These are phyloP conservation scores for Corrigiola litoralis DNA, from an alignment of 179 eudicot genomes.

Conservation along the genomic window DNA sequence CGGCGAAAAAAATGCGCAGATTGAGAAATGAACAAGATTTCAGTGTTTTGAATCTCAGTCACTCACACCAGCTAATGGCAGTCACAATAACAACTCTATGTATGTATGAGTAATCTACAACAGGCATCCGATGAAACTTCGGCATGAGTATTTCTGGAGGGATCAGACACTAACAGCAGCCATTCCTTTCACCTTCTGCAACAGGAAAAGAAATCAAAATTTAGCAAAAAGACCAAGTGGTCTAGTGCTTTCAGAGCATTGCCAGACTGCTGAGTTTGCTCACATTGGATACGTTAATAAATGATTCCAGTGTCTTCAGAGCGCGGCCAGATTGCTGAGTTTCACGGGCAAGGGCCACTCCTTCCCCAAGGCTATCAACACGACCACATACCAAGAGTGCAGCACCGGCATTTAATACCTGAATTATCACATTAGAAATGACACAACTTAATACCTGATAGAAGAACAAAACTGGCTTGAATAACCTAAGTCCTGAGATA, in stretches of 20 bases:
- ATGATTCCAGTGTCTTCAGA: constrained; percentile 61
- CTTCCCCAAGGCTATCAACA: constrained; percentile 59
- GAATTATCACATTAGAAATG: constrained; percentile 5
- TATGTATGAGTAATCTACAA: neutral
- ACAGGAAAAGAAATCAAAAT: neutral
- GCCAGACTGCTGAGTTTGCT: constrained; percentile 21
- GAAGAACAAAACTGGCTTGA: constrained; percentile 19
- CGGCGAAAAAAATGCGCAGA: no score
- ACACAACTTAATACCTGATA: constrained; percentile 18
- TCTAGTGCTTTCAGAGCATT: no score
- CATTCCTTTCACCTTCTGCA: constrained; percentile 17
- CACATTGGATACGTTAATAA: constrained; percentile 68
- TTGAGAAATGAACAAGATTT: no score
- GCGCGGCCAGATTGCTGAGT: constrained; percentile 76
- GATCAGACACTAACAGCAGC: no score
- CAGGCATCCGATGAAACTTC: no score
- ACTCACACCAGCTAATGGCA: no score
- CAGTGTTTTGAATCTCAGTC: no score
- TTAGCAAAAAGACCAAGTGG: neutral
- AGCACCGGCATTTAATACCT: constrained; percentile 90
- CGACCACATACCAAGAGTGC: constrained; percentile 75
- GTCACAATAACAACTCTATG: neutral
- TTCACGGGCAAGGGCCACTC: constrained; percentile 77
- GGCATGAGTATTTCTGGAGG: no score
- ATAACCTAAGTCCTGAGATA: no score